phyloP scores from a whole-genome alignment of 495 filamentous ascomycete species.

The Evernia prunastri region DNA sequence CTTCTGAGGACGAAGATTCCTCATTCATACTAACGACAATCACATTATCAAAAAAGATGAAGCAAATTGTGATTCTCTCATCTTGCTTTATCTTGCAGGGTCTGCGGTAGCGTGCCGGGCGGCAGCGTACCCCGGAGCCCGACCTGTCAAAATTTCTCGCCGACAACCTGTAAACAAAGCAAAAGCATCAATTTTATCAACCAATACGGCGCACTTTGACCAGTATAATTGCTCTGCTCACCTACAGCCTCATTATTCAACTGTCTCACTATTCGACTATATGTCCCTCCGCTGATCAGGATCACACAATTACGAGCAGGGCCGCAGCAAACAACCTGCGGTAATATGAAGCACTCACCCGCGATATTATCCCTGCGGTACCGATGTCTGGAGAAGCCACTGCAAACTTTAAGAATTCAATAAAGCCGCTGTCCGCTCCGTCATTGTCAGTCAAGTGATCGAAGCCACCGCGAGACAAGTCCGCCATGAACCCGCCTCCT shows the following conservation, averaged over 20 bases:
- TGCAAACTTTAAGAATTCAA: constrained; percentile 4
- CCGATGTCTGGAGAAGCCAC: constrained; percentile 16
- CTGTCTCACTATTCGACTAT: background rate
- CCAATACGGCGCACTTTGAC: background rate
- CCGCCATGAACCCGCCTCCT: constrained; percentile 44
- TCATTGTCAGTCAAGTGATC: background rate
- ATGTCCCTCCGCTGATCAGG: constrained; percentile 3
- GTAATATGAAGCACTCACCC: constrained; percentile 28
- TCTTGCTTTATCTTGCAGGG: constrained; percentile 18
- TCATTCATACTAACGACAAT: background rate
- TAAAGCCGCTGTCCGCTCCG: constrained; percentile 5
- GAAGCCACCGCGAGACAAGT: constrained; percentile 1
- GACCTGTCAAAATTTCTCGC: constrained; percentile 8
- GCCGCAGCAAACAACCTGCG: constrained; percentile 17
- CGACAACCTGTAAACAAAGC: constrained; percentile 13
- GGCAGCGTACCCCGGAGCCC: constrained; percentile 5
- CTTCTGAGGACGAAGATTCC: background rate
- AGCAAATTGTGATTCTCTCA: background rate
- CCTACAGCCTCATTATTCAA: background rate
- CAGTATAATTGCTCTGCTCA: background rate
- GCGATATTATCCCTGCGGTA: constrained; percentile 20
- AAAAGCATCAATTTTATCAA: background rate
- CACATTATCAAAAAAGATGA: background rate
- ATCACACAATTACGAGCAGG: background rate
- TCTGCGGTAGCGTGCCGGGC: constrained; percentile 11